Percentiles rank a stretch among this genome's conserved stretches.
Evolutionary conservation across 2,329 filamentous ascomycete genomes (phyloP).

Genomic region (Aureobasidium leucospermi): DNA sequence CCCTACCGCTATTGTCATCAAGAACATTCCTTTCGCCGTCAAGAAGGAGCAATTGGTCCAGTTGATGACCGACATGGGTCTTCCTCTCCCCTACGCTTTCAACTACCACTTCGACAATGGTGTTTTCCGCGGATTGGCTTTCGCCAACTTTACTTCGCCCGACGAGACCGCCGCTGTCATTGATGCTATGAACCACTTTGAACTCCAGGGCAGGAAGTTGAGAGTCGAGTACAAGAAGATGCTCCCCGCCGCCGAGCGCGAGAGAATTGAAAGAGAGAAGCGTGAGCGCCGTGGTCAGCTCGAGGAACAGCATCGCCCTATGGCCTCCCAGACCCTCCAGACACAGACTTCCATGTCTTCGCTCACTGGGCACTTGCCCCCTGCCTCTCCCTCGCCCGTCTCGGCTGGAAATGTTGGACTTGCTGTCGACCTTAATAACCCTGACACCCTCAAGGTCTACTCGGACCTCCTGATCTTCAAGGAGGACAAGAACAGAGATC

Average conservation of each 20-base stretch:
- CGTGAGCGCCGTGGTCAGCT: conserved; percentile 90
- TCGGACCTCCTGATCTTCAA: conserved; percentile 86
- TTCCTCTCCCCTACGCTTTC: conserved; percentile 95
- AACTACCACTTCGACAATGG: conserved; percentile 99
- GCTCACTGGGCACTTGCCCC: conserved; percentile 55
- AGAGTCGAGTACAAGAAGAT: conserved; percentile 99
- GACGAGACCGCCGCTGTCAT: conserved; percentile 92
- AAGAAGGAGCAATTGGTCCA: conserved; percentile 92
- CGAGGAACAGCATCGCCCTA: conserved; percentile 88
- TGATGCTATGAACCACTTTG: conserved; percentile 88
- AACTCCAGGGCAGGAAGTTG: conserved; percentile 88
- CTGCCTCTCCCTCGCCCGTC: conserved; percentile 61
- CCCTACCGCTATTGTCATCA: conserved; percentile 96
- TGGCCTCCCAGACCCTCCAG: conserved; percentile 58
- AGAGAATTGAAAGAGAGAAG: conserved; percentile 95
- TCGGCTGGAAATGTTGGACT: conserved; percentile 46
- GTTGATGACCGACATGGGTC: conserved; percentile 87
- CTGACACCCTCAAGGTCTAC: conserved; percentile 78
- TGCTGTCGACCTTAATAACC: conserved; percentile 87
- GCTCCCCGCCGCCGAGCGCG: conserved; percentile 87
- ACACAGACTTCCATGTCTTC: conserved; percentile 83
- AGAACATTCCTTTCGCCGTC: conserved; percentile 98
- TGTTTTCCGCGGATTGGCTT: conserved; percentile 89
- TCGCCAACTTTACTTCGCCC: conserved; percentile 95
- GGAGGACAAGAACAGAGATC: conserved; percentile 67